These are phyloP conservation scores for Mycena maculata DNA, from an alignment of 768 basidiomycete species.

Conservation along the genomic window DNA sequence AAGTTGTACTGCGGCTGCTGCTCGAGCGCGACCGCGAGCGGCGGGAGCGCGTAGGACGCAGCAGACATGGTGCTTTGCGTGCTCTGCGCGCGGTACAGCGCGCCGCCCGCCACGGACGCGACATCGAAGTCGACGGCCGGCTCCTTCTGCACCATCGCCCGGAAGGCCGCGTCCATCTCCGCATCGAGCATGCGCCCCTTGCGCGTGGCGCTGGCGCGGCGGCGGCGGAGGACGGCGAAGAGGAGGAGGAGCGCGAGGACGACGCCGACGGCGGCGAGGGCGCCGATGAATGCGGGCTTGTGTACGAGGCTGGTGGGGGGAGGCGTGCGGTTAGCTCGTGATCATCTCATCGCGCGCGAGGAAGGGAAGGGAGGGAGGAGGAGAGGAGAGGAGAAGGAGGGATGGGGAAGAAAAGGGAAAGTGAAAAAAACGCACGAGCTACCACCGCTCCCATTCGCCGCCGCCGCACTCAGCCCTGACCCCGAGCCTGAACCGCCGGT, in stretches of 20 bases:
- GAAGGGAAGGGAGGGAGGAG: too few relatives aligned
- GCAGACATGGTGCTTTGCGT: conserved; percentile 8
- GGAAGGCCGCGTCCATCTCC: conserved; percentile 20
- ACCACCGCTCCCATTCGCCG: conserved; percentile 1
- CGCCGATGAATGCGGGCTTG: conserved; percentile 18
- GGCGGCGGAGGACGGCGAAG: conserved; percentile 11
- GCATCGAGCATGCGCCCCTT: conserved; percentile 9
- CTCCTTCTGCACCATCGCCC: conserved; percentile 13
- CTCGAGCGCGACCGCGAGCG: conserved; percentile 4
- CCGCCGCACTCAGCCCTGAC: conserved; percentile 7
- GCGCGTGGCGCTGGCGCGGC: conserved; percentile 14
- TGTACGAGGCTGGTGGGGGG: conserved; percentile 14
- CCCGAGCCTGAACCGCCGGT: conserved; percentile 10
- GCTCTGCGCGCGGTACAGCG: conserved; percentile 19
- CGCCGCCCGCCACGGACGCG: conserved; percentile 10
- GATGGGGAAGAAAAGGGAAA: conserved; percentile 12
- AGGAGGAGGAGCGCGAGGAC: conserved; percentile 11
- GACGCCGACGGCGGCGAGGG: conserved; percentile 10
- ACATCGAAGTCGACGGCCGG: conserved; percentile 3
- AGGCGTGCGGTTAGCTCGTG: not conserved
- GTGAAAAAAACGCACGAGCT: conserved; percentile 15
- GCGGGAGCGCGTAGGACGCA: conserved; percentile 15
- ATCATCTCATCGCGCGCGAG: conserved; percentile 12
- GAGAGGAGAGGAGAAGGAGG: conserved; percentile 6
- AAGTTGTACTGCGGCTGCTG: conserved; percentile 21